Conservation (phyloP, 176 grass and related monocot genomes). For the Cenchrus fungigraminus region DNA sequence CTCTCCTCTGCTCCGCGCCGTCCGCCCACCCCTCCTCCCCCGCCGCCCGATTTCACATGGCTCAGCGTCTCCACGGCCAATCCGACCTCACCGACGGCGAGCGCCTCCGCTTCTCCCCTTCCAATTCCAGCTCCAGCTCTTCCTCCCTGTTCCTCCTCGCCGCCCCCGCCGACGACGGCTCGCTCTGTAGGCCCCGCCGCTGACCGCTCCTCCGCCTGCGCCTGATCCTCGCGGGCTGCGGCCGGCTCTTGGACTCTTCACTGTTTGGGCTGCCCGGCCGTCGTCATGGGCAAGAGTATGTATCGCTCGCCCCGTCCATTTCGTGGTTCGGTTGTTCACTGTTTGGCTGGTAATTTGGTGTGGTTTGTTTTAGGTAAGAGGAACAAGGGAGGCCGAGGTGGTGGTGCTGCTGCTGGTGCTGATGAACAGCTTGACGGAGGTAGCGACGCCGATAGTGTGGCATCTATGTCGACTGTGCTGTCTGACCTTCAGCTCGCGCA, state of each 20-base stretch:
- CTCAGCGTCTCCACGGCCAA: constrained; percentile 43
- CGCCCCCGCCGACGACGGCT: constrained; percentile 23
- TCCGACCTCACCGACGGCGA: constrained; percentile 5
- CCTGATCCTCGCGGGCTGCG: not conserved
- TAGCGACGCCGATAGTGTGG: constrained; percentile 71
- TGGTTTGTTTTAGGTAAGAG: constrained; percentile 31
- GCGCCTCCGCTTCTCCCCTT: constrained; percentile 7
- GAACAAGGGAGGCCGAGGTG: constrained; percentile 40
- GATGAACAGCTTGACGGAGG: constrained; percentile 55
- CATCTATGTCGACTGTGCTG: constrained; percentile 49
- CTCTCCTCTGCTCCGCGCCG: not conserved
- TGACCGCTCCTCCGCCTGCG: not conserved
- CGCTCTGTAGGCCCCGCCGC: constrained; percentile 22
- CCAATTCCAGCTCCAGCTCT: constrained; percentile 18
- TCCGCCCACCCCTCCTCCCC: not conserved
- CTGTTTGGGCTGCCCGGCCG: not conserved
- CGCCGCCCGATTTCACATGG: constrained; percentile 41
- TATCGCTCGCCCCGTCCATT: not conserved
- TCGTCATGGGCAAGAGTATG: constrained; percentile 39
- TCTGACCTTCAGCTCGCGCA: constrained; percentile 58
- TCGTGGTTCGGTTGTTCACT: not conserved
- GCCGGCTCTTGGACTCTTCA: not conserved
- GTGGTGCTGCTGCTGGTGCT: constrained; percentile 18
- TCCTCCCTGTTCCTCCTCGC: constrained; percentile 28
- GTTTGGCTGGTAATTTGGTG: constrained; percentile 8